phyloP scores from a whole-genome alignment of 352 stramenopile species.

The Globisporangium heterothallicum region DNA sequence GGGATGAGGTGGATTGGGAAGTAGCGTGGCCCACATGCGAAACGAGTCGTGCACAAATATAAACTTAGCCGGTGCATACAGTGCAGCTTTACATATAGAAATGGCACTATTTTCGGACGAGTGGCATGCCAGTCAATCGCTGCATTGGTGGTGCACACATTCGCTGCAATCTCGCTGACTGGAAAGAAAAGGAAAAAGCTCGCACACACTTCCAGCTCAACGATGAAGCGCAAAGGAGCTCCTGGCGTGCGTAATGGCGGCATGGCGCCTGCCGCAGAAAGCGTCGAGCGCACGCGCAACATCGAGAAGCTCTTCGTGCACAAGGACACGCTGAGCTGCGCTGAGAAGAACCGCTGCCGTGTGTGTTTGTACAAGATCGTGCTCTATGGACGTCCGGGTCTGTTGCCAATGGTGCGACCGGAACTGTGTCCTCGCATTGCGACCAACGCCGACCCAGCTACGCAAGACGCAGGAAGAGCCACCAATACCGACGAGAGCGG shows the following conservation, averaged over 20 bases:
- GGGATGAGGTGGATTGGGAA: not conserved
- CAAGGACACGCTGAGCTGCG: constrained; percentile 60
- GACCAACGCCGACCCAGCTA: not conserved
- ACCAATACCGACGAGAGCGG: constrained; percentile 8
- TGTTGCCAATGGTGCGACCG: constrained; percentile 69
- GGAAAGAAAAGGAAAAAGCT: no score
- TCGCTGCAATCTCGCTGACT: not conserved
- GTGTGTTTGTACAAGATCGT: constrained; percentile 87
- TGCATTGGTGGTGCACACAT: not conserved
- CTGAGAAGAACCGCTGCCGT: constrained; percentile 59
- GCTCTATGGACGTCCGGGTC: constrained; percentile 41
- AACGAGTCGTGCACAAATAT: not conserved
- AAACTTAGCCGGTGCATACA: not conserved
- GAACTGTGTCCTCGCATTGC: constrained; percentile 67
- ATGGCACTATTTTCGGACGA: no score
- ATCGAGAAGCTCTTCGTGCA: constrained; percentile 60
- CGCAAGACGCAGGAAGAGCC: constrained; percentile 1
- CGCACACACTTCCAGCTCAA: not conserved
- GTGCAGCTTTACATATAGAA: not conserved
- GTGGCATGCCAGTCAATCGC: no score
- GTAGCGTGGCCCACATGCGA: no score
- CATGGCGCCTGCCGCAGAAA: not conserved
- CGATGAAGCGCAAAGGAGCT: not conserved
- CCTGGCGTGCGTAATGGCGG: not conserved
- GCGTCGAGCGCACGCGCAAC: constrained; percentile 27